Conservation (phyloP, 164 flowering plant species). For the Sextonia rubra region DNA sequence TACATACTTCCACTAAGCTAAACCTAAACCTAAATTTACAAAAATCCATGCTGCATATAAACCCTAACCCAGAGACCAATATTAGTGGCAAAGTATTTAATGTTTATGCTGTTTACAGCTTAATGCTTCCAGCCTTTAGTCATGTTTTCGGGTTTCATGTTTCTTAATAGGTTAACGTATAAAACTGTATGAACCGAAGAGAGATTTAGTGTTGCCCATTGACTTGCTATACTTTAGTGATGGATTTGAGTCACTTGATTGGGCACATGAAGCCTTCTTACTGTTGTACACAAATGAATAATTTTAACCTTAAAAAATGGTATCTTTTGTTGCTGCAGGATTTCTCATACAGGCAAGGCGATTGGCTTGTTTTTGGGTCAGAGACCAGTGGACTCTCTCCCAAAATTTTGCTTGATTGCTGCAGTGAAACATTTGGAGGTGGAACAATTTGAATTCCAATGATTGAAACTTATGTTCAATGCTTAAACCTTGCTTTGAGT, state of each 20-base stretch:
- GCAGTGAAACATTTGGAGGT: slow-evolving; percentile 54
- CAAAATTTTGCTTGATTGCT: slow-evolving; percentile 68
- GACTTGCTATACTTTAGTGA: too few species aligned
- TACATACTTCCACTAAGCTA: too few species aligned
- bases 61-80: too few species aligned
- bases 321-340: slow-evolving; percentile 45
- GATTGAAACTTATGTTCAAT: slow-evolving; percentile 94
- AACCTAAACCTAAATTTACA: too few species aligned
- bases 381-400: slow-evolving; percentile 78
- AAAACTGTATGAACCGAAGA: too few species aligned
- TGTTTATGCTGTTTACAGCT: too few species aligned
- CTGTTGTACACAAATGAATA: not conserved
- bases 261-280: not conserved
- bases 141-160: too few species aligned
- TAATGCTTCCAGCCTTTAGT: too few species aligned
- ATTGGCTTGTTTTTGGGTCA: slow-evolving; percentile 91
- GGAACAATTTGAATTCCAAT: slow-evolving; percentile 80
- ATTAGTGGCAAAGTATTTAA: too few species aligned
- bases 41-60: too few species aligned
- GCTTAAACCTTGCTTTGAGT: slow-evolving; percentile 85
- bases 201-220: too few species aligned
- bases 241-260: not conserved
- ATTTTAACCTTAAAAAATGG: not conserved
- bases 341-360: slow-evolving; percentile 72
- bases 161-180: too few species aligned